Evolutionary conservation across 2,329 filamentous ascomycete genomes (phyloP).

Genomic region (Nemania bipapillata): DNA sequence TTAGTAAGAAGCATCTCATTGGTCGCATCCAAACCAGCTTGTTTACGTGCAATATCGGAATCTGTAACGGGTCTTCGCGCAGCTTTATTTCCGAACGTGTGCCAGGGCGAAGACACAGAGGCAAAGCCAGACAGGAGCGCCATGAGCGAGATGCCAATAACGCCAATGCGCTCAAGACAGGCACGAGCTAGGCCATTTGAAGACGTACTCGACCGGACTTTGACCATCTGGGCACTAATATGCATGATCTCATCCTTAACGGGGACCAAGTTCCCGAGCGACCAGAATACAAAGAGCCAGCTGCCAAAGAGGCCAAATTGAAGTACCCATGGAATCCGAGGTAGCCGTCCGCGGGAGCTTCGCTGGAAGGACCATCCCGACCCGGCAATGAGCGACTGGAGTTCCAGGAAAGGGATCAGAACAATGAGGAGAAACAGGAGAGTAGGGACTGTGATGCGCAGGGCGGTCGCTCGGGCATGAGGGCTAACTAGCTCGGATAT

Average conservation of each 20-base stretch:
- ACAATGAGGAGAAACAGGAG: constrained; percentile 78
- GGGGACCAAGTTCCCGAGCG: constrained; percentile 72
- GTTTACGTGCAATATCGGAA: constrained; percentile 78
- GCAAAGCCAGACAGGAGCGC: constrained; percentile 88
- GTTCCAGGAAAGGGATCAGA: constrained; percentile 80
- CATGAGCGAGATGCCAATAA: constrained; percentile 88
- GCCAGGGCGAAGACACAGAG: constrained; percentile 87
- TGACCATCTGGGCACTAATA: constrained; percentile 54
- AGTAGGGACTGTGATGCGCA: constrained; percentile 75
- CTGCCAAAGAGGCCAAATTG: constrained; percentile 69
- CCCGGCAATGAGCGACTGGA: constrained; percentile 70
- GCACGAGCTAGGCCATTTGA: constrained; percentile 60
- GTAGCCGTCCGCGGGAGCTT: constrained; percentile 65
- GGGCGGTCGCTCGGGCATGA: constrained; percentile 72
- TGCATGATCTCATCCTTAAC: constrained; percentile 56
- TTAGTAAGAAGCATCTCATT: constrained; percentile 82
- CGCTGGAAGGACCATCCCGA: constrained; percentile 72
- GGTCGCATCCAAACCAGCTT: constrained; percentile 80
- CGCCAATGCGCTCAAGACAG: constrained; percentile 76
- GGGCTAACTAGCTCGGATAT: constrained; percentile 79
- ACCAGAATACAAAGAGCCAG: constrained; percentile 84
- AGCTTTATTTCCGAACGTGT: constrained; percentile 76
- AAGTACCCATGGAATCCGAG: constrained; percentile 71
- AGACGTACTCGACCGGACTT: constrained; percentile 55
- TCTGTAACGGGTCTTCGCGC: constrained; percentile 72